Evolutionary conservation across 2,329 filamentous ascomycete genomes (phyloP).

Genomic region (Xylaria sp.): DNA sequence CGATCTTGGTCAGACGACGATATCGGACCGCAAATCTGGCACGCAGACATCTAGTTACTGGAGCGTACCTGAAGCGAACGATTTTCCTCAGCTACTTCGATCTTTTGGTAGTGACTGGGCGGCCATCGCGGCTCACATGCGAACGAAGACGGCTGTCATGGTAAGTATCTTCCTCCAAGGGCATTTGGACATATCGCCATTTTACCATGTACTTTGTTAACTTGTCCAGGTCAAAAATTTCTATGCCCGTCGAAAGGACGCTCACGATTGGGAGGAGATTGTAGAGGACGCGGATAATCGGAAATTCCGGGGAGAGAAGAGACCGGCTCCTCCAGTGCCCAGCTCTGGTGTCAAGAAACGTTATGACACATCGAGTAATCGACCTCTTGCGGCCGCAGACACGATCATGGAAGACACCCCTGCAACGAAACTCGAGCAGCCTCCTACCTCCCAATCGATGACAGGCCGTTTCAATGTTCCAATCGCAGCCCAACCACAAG

Average conservation of each 20-base stretch:
- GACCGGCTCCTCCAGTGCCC: conserved; percentile 62
- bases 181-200: background rate
- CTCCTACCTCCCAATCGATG: conserved; percentile 40
- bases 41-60: conserved; percentile 78
- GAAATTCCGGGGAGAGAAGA: conserved; percentile 57
- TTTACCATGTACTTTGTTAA: conserved; percentile 22
- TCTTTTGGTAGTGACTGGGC: conserved; percentile 81
- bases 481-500: conserved; percentile 47
- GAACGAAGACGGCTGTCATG: conserved; percentile 86
- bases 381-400: conserved; percentile 56
- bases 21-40: conserved; percentile 54
- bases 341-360: conserved; percentile 54
- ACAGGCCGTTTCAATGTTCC: conserved; percentile 50
- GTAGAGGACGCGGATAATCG: conserved; percentile 63
- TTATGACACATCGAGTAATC: conserved; percentile 49
- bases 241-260: conserved; percentile 65
- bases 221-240: conserved; percentile 66
- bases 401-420: conserved; percentile 48
- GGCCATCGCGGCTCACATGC: conserved; percentile 76
- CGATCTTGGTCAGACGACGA: conserved; percentile 48
- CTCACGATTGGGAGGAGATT: conserved; percentile 63
- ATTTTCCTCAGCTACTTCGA: conserved; percentile 72
- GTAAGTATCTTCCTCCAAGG: conserved; percentile 52
- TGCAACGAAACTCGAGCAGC: conserved; percentile 49
- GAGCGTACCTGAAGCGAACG: conserved; percentile 80